Conservation (phyloP, 176 grass and related monocot species). For the Lolium perenne region DNA sequence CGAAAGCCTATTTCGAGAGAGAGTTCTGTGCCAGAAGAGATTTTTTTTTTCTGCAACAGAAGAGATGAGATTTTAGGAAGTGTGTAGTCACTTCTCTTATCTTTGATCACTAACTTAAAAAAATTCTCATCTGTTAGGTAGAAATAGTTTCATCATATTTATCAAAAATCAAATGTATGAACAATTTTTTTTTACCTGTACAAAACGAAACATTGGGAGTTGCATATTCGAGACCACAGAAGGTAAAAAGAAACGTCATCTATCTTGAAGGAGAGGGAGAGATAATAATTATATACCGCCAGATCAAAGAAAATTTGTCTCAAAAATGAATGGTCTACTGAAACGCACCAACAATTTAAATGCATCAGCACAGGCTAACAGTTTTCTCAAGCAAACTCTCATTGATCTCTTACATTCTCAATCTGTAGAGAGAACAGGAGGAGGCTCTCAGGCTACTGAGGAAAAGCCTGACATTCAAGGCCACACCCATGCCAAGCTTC, state of each 20-base stretch:
- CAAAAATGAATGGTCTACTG: not conserved
- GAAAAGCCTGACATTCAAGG: constrained; percentile 91
- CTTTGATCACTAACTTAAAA: not conserved
- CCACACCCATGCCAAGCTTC: constrained; percentile 93
- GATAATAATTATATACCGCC: not conserved
- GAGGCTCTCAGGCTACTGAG: constrained; percentile 82
- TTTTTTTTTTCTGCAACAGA: too few species aligned
- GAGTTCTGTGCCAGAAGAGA: too few species aligned
- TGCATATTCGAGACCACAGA: not conserved
- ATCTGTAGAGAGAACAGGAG: constrained; percentile 83
- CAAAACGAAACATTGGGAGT: not conserved
- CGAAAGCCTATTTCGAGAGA: too few species aligned
- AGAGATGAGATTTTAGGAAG: too few species aligned
- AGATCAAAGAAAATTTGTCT: not conserved
- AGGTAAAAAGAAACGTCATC: not conserved
- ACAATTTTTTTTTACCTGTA: not conserved
- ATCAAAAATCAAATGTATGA: not conserved
- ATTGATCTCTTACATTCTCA: constrained; percentile 12
- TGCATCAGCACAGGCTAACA: not conserved
- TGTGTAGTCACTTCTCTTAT: not conserved
- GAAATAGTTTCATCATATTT: not conserved
- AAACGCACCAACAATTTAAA: not conserved
- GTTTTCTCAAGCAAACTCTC: not conserved
- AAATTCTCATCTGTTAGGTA: not conserved
- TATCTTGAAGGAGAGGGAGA: not conserved